Conservation (phyloP, 176 grass and related monocot species). For the Bonia amplexicaulis region DNA sequence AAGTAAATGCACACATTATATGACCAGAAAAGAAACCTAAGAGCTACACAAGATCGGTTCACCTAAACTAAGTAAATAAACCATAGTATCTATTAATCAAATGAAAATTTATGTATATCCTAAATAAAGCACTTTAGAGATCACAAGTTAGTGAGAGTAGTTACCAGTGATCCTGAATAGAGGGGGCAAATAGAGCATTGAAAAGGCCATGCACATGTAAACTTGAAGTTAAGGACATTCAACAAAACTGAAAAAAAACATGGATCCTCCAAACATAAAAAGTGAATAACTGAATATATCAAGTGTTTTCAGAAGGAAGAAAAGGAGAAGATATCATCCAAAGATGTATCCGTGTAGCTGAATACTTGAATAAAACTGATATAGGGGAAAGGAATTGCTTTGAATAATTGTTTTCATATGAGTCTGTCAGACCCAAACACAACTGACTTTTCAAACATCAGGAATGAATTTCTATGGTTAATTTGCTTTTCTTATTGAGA, state of each 20-base stretch:
- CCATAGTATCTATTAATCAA: not conserved
- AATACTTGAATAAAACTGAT: not conserved
- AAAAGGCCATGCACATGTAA: slow-evolving; percentile 99
- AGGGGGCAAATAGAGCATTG: slow-evolving; percentile 93
- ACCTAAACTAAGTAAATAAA: not conserved
- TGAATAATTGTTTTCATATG: too few relatives aligned
- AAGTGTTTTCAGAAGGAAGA: not conserved
- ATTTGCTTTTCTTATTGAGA: too few relatives aligned
- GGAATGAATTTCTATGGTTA: too few relatives aligned
- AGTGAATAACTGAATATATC: not conserved
- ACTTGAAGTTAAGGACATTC: slow-evolving; percentile 67
- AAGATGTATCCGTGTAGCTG: not conserved
- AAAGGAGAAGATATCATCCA: not conserved
- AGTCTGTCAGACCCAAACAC: too few relatives aligned
- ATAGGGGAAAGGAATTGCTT: not conserved
- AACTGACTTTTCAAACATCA: too few relatives aligned
- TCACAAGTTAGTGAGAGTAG: slow-evolving; percentile 10
- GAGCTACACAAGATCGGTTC: slow-evolving; percentile 8
- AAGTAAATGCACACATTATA: slow-evolving; percentile 9
- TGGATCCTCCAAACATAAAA: not conserved
- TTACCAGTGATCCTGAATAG: slow-evolving; percentile 93
- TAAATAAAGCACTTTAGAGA: slow-evolving; percentile 9
- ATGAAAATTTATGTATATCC: not conserved
- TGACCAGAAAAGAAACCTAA: slow-evolving; percentile 13
- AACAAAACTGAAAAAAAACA: slow-evolving; percentile 10